These are phyloP conservation scores for Pinus tabuliformis DNA, from an alignment of 75 land plant genomes.

Conservation along the genomic window DNA sequence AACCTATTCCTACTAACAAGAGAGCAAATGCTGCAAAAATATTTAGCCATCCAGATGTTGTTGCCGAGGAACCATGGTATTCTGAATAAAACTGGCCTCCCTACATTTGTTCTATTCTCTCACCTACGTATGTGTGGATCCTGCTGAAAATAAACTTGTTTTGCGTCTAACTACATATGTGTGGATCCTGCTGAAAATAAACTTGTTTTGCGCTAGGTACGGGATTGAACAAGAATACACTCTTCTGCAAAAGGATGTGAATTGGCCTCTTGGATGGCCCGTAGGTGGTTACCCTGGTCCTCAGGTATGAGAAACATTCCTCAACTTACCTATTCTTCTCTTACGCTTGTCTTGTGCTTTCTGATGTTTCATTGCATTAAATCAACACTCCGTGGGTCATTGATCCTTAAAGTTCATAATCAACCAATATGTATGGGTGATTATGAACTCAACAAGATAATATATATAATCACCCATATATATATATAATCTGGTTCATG, in stretches of 20 bases:
- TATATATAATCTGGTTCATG: too few species aligned
- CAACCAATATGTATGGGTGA: too few species aligned
- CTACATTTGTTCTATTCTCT: too few species aligned
- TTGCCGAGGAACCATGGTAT: slow-evolving; percentile 79
- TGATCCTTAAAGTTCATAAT: too few species aligned
- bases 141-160: background rate
- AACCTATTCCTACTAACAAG: slow-evolving; percentile 95
- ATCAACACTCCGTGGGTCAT: too few species aligned
- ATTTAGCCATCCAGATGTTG: slow-evolving; percentile 63
- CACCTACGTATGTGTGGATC: too few species aligned
- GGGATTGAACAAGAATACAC: slow-evolving; percentile 99
- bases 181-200: too few species aligned
- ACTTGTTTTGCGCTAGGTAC: slow-evolving; percentile 42
- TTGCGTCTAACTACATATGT: background rate
- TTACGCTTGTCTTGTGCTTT: too few species aligned
- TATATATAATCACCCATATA: too few species aligned
- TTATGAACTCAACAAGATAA: too few species aligned
- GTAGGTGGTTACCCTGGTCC: slow-evolving; percentile 95
- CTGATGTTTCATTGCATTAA: too few species aligned
- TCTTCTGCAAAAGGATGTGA: slow-evolving; percentile 82
- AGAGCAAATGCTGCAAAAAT: slow-evolving; percentile 81
- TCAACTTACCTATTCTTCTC: too few species aligned
- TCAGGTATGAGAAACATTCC: slow-evolving; percentile 48
- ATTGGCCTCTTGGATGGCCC: slow-evolving; percentile 99
- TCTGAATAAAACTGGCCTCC: background rate